Conservation (phyloP, 352 stramenopile genomes). For the Globisporangium spinosum region DNA sequence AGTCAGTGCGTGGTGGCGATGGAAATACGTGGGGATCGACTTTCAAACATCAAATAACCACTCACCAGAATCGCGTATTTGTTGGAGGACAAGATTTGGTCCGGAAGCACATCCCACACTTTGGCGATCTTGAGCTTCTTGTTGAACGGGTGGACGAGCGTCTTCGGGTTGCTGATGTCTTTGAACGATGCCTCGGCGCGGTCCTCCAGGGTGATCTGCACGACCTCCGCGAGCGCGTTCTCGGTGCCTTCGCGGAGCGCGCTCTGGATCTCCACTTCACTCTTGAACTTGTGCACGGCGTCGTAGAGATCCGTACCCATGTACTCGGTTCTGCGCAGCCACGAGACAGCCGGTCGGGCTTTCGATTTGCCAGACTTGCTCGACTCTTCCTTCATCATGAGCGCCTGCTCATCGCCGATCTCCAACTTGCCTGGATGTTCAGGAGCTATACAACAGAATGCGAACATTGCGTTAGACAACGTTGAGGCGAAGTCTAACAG, state of each 20-base stretch:
- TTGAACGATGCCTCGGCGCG: constrained; percentile 79
- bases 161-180: constrained; percentile 58
- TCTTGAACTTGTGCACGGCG: constrained; percentile 86
- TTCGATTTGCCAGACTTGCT: constrained; percentile 54
- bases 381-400: constrained; percentile 79
- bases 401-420: constrained; percentile 64
- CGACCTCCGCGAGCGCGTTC: constrained; percentile 69
- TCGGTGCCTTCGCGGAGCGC: constrained; percentile 79
- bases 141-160: constrained; percentile 77
- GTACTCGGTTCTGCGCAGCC: constrained; percentile 80
- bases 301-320: constrained; percentile 87
- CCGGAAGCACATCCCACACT: constrained; percentile 79
- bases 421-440: constrained; percentile 47
- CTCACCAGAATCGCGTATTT: constrained; percentile 80
- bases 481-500: background rate
- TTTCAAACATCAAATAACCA: constrained; percentile 1
- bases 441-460: constrained; percentile 31
- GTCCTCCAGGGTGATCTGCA: constrained; percentile 65
- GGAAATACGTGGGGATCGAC: background rate
- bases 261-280: constrained; percentile 81
- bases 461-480: background rate
- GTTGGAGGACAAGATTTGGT: constrained; percentile 73
- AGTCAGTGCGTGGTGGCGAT: background rate
- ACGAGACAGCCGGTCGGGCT: constrained; percentile 67
- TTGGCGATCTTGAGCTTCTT: constrained; percentile 82